Conservation (phyloP, 2,329 filamentous ascomycete species). For the Lithohypha guttulata region DNA sequence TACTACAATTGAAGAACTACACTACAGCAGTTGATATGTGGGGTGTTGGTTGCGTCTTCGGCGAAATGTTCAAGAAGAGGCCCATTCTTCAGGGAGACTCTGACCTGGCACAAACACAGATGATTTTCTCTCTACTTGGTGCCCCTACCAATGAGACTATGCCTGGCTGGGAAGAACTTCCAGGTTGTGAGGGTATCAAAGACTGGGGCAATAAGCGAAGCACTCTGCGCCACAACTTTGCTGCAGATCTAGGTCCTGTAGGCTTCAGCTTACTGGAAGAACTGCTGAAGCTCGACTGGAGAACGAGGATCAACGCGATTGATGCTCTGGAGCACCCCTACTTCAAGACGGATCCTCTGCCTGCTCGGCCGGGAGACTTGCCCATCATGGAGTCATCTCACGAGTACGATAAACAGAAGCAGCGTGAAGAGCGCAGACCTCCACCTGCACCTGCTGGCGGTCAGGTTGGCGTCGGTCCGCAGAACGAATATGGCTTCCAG, state of each 20-base stretch:
- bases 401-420: constrained; percentile 87
- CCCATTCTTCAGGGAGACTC: constrained; percentile 86
- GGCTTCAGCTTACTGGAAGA: constrained; percentile 73
- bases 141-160: constrained; percentile 82
- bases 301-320: constrained; percentile 77
- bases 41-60: constrained; percentile 98
- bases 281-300: constrained; percentile 81
- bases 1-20: constrained; percentile 78
- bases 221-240: constrained; percentile 61
- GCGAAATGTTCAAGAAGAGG: constrained; percentile 90
- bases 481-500: constrained; percentile 44
- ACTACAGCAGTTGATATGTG: constrained; percentile 98
- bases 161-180: constrained; percentile 78
- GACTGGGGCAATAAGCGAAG: constrained; percentile 50
- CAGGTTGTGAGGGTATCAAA: constrained; percentile 66
- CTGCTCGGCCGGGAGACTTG: constrained; percentile 74
- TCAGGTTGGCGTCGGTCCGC: constrained; percentile 64
- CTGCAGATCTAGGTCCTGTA: constrained; percentile 54
- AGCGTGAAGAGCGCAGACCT: constrained; percentile 71
- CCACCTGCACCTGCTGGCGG: constrained; percentile 85
- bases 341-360: constrained; percentile 68
- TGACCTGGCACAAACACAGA: constrained; percentile 77
- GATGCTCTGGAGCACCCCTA: constrained; percentile 90
- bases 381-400: constrained; percentile 89
- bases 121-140: constrained; percentile 89